Evolutionary conservation across 495 filamentous ascomycete species (phyloP).

Genomic region (Tetracladium marchalianum): DNA sequence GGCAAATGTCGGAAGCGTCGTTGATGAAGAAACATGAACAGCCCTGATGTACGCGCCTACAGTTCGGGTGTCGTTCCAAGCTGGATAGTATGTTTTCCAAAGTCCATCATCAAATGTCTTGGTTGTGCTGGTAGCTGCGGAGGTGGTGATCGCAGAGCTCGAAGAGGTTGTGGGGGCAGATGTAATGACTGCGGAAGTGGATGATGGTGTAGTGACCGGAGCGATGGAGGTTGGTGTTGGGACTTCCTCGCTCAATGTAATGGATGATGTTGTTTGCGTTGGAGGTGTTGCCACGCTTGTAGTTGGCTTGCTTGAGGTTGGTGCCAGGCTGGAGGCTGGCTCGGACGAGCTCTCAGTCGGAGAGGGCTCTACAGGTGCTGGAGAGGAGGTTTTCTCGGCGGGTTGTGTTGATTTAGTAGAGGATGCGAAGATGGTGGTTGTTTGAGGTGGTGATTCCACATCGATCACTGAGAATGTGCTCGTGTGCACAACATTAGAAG

Average conservation of each 20-base stretch:
- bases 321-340: background rate
- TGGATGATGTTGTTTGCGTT: background rate
- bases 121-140: background rate
- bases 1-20: too few species aligned
- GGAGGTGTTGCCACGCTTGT: background rate
- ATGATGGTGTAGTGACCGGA: background rate
- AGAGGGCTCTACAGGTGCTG: background rate
- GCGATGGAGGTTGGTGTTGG: background rate
- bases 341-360: background rate
- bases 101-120: slow-evolving; percentile 17
- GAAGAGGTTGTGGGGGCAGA: background rate
- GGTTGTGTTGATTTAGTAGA: background rate
- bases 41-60: too few species aligned
- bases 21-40: too few species aligned
- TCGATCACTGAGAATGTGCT: slow-evolving; percentile 14
- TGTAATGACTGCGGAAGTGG: background rate
- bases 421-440: background rate
- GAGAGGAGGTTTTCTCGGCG: background rate
- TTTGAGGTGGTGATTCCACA: slow-evolving; percentile 5
- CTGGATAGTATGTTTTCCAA: slow-evolving; percentile 21
- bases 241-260: too few species aligned
- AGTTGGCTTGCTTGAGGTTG: too few species aligned
- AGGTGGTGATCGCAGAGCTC: background rate
- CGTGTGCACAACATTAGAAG: slow-evolving; percentile 7
- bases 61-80: slow-evolving; percentile 4